Evolutionary conservation across 306 rosid species (phyloP).

Genomic region (Ormosia emarginata): DNA sequence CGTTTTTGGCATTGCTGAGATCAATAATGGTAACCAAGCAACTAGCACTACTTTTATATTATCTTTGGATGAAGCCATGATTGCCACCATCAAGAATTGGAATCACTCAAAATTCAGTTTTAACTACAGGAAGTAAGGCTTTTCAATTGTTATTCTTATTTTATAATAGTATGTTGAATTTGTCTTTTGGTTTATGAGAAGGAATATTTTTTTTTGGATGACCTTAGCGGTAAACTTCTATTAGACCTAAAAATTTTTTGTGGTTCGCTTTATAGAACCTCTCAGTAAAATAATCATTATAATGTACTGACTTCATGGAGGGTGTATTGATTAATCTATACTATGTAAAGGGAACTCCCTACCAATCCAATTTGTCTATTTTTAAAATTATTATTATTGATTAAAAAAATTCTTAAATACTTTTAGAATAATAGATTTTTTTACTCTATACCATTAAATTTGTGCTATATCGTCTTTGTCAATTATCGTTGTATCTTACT

Average conservation of each 20-base stretch:
- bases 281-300: background rate
- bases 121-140: background rate
- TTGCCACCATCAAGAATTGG: background rate
- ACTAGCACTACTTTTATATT: background rate
- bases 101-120: background rate
- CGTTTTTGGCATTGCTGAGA: background rate
- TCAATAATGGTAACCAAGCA: background rate
- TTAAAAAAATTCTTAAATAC: too few relatives aligned
- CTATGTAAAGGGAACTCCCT: too few relatives aligned
- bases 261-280: background rate
- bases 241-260: background rate
- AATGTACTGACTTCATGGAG: background rate
- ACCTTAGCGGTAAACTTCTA: background rate
- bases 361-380: too few relatives aligned
- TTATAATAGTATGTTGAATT: background rate
- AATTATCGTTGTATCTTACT: too few relatives aligned
- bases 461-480: too few relatives aligned
- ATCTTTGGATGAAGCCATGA: background rate
- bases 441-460: too few relatives aligned
- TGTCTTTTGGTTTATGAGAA: conserved; percentile 10
- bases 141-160: background rate
- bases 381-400: too few relatives aligned
- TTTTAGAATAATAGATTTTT: too few relatives aligned
- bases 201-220: background rate
- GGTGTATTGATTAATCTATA: background rate